A percentile compares a stretch with the other conserved stretches of the same genome.
Evolutionary conservation across 1,284 basidiomycete species (phyloP).

Genomic region (Tilletia setariae): DNA sequence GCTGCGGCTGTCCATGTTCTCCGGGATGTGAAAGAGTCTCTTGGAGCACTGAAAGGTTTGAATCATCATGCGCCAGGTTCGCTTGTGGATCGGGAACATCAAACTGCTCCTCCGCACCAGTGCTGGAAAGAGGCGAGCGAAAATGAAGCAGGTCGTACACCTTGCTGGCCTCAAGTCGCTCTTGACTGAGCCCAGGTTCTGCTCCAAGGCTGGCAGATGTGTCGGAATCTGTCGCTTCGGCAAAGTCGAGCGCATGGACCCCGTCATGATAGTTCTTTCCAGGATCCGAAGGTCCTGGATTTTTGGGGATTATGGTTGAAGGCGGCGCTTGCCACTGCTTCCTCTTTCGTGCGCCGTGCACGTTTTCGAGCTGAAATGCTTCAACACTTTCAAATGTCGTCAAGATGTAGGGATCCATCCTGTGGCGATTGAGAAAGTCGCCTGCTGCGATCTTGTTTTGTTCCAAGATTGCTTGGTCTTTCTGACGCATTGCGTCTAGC

Average conservation of each 20-base stretch:
- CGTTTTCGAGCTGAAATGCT: conserved; percentile 35
- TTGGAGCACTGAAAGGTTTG: neutral
- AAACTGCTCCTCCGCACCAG: neutral
- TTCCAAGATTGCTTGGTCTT: conserved; percentile 56
- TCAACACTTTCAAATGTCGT: conserved; percentile 77
- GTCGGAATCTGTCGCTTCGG: neutral
- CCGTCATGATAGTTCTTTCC: neutral
- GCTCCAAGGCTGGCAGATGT: neutral
- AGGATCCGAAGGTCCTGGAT: neutral
- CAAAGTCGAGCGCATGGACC: neutral
- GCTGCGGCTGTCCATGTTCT: conserved; percentile 8
- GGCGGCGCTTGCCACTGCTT: neutral
- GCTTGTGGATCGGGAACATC: too few species aligned
- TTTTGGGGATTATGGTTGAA: neutral
- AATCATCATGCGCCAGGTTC: too few species aligned
- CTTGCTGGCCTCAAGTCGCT: conserved; percentile 2
- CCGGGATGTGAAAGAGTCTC: neutral
- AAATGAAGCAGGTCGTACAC: neutral
- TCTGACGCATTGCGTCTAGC: conserved; percentile 38
- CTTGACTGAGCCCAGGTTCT: conserved; percentile 7
- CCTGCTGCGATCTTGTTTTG: conserved; percentile 36
- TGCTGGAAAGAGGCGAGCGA: neutral
- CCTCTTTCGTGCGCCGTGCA: conserved; percentile 2
- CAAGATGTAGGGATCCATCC: conserved; percentile 70
- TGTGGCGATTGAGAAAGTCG: conserved; percentile 40